Percentiles rank a stretch among this genome's conserved stretches.
These are phyloP conservation scores for Tetradesmus lagerheimii DNA, from an alignment of 139 green algal genomes.

Conservation along the genomic window DNA sequence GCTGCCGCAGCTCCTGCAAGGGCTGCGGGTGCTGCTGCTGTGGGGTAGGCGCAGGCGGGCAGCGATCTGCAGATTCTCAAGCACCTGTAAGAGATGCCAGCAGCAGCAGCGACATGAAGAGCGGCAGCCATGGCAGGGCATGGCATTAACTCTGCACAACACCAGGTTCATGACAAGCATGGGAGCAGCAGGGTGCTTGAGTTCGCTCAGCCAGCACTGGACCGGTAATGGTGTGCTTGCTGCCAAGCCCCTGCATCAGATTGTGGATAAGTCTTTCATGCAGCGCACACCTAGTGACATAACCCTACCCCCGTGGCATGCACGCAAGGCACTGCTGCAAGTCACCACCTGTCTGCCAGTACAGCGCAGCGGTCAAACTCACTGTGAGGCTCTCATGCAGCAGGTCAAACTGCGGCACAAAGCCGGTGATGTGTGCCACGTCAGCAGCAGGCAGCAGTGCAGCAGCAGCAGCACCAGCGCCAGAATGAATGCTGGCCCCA, in stretches of 20 bases:
- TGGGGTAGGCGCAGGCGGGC: constrained; percentile 20
- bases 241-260: too few species aligned
- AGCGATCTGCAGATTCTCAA: constrained; percentile 21
- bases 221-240: too few species aligned
- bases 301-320: background rate
- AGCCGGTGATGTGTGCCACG: constrained; percentile 17
- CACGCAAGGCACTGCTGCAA: background rate
- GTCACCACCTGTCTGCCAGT: background rate
- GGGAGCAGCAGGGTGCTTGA: too few species aligned
- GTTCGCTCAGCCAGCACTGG: too few species aligned
- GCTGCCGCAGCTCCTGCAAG: background rate
- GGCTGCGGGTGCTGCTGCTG: background rate
- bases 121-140: too few species aligned
- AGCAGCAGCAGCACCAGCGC: background rate
- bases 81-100: background rate
- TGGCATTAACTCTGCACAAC: too few species aligned
- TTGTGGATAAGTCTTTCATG: background rate
- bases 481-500: background rate
- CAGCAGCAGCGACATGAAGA: background rate
- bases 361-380: too few species aligned
- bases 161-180: too few species aligned
- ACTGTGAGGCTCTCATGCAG: constrained; percentile 28
- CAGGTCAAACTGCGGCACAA: constrained; percentile 38
- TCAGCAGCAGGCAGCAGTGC: background rate
- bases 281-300: too few species aligned